Evolutionary conservation across 176 grass and related monocot species (phyloP), one percentile per base, ranked within the genome.

Genomic region (Rhipidocladum racemiflorum): DNA sequence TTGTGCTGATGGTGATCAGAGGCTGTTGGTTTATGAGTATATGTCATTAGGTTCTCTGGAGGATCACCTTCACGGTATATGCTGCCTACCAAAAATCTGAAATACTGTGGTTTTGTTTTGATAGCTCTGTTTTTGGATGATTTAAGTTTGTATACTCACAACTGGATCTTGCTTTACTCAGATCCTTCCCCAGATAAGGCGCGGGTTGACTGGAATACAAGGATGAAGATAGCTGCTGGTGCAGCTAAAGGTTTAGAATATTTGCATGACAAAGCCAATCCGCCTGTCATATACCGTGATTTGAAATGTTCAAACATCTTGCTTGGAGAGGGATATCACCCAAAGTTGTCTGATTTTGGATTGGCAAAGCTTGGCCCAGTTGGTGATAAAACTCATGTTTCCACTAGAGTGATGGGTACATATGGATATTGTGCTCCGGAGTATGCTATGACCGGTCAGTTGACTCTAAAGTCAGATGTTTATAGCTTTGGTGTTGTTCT

Each of bases 181-280:
- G 86, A 86, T 62, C 83, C 76, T 66, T 65, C 83, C 12, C 75
- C 55, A 66, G 83, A 80, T 50, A 89, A 86, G 55, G 51, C n/a
- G 2, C 45, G 38, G 3, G 88, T 97, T 48, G 94, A 97, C 51
- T 97, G 94, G 94, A 97, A 91, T 34, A 91, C 84, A 59, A 81
- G 94, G 74, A 97, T 97, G 94, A 93, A 97, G 89, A 93, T 97
- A 72, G 94, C 94, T 71, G 94, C 94, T 34, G 94, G 94, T 87
- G 94, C 94, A 70, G 94, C 94, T 35, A 93, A 97, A 63, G 94
- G 94, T 60, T 88, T 97, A 53, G 91, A 97, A 78, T 91, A 97
- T 76, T 66, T 92, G 55, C 90, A 92, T 66, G 83, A 89, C 35
- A 86, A 92, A 66, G 80, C 86, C 45, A 89, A 35, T 76, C 90